Evolutionary conservation across 2,329 filamentous ascomycete species (phyloP).

Genomic region (Monosporascus cannonballus): DNA sequence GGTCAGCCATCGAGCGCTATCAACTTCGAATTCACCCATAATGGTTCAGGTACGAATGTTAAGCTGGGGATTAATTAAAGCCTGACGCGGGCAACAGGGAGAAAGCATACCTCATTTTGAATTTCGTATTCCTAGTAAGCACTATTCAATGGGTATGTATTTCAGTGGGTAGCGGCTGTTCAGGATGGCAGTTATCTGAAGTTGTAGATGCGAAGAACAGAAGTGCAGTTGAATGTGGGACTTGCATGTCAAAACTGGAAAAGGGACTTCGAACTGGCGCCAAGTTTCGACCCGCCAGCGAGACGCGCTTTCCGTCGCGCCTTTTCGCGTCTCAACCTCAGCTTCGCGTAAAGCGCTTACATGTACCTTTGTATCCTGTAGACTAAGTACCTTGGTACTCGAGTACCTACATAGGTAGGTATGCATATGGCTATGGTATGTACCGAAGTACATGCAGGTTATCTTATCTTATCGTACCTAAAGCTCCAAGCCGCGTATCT

Average conservation of each 20-base stretch:
- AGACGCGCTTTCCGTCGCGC: conserved; percentile 11
- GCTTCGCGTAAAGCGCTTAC: conserved; percentile 24
- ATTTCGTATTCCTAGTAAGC: neutral
- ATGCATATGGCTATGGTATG: neutral
- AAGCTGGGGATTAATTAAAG: neutral
- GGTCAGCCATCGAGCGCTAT: conserved; percentile 1
- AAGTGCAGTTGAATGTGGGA: neutral
- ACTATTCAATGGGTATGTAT: neutral
- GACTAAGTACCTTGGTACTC: neutral
- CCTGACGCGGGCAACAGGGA: neutral
- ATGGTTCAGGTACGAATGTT: neutral
- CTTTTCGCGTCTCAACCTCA: conserved; percentile 12
- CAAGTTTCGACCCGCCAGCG: neutral
- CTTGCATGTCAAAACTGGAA: conserved; percentile 3
- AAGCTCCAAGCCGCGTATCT: no score
- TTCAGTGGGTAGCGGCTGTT: neutral
- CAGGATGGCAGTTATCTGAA: neutral
- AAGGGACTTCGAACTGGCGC: conserved; percentile 1
- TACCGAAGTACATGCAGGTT: neutral
- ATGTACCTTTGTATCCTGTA: neutral
- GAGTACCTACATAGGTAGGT: neutral
- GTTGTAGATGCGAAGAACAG: neutral
- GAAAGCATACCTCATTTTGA: conserved; percentile 12
- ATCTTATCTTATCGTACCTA: neutral
- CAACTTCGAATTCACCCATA: no score